Evolutionary conservation across 164 flowering plant genomes (phyloP), one percentile per base, ranked within the genome.

Genomic region (Amborella trichopoda): DNA sequence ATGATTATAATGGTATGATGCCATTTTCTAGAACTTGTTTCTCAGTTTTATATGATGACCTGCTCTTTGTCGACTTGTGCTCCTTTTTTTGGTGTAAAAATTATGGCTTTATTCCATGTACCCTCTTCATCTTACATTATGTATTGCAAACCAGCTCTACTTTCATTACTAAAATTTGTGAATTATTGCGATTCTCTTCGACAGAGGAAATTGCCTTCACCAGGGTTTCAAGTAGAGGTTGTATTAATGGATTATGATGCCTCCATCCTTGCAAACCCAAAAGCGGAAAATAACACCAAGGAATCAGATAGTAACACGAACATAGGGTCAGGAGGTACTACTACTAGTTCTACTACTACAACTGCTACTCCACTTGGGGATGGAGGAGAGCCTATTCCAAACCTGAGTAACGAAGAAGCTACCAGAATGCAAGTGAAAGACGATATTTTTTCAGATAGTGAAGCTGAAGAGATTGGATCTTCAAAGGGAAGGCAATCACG

Each of bases 171-270:
- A n/a, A n/a, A n/a, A n/a, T n/a, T n/a, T n/a, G n/a, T n/a, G n/a
- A n/a, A n/a, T n/a, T n/a, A n/a, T n/a, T n/a, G n/a, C n/a, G n/a
- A n/a, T n/a, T n/a, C 16, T 33, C 11, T 6, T 39, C n/a, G 62
- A 70, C 83, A 91, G 99, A 78, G 99, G 58, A 91, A 91, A 71
- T 56, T 91, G 45, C 96, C 96, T 52, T 91, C 99, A 26, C 99
- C 96, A 8, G 99, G 96, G 28, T 84, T 91, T 56, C 87, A 76
- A 68, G 86, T 91, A 18, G 99, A 91, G 66, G 75, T 91, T 62
- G 96, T 91, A 44, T 70, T 91, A 23, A 73, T 71, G 17, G 96
- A 87, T 66, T 71, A 71, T 51, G 77, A 78, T 59, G 68, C 66
- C 17, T 40, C 70, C 23, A 37, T 57, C 33, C 58, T 74, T 21